phyloP scores from a whole-genome alignment of 768 basidiomycete genomes.

The Psilocybe sp. region DNA sequence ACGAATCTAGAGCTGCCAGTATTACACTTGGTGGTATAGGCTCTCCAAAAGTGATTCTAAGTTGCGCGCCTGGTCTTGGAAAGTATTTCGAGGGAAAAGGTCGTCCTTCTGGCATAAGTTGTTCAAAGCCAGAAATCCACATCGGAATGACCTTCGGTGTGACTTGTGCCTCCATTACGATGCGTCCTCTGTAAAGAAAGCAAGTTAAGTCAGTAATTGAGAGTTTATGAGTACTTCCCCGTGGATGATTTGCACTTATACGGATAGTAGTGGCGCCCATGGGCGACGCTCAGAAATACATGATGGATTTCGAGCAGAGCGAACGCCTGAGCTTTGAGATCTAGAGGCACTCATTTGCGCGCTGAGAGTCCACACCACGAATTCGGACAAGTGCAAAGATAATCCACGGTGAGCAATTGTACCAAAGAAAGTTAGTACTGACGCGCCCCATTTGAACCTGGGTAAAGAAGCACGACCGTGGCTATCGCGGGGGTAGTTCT shows the following conservation, averaged over 20 bases:
- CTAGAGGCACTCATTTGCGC: too few relatives aligned
- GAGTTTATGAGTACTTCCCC: not conserved
- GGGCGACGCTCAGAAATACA: too few relatives aligned
- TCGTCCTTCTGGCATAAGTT: constrained; percentile 87
- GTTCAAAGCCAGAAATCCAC: constrained; percentile 87
- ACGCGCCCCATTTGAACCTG: constrained; percentile 97
- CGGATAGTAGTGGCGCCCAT: too few relatives aligned
- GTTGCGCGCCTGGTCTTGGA: constrained; percentile 56
- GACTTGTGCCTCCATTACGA: constrained; percentile 59
- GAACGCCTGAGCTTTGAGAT: too few relatives aligned
- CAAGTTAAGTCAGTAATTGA: constrained; percentile 1
- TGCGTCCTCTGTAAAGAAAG: constrained; percentile 60
- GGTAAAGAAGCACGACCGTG: constrained; percentile 50
- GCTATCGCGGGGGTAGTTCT: constrained; percentile 39
- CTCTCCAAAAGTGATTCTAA: constrained; percentile 79
- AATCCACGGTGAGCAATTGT: too few relatives aligned
- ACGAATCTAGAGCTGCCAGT: constrained; percentile 6
- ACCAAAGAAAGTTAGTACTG: constrained; percentile 31
- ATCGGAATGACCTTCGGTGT: constrained; percentile 86
- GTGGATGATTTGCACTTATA: too few relatives aligned
- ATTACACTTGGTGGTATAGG: constrained; percentile 51
- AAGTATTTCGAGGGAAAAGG: constrained; percentile 69
- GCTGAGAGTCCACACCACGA: too few relatives aligned
- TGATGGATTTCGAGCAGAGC: too few relatives aligned
- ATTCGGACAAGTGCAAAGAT: too few relatives aligned